Evolutionary conservation across 2,329 filamentous ascomycete species (phyloP).

Genomic region (Canariomyces notabilis): DNA sequence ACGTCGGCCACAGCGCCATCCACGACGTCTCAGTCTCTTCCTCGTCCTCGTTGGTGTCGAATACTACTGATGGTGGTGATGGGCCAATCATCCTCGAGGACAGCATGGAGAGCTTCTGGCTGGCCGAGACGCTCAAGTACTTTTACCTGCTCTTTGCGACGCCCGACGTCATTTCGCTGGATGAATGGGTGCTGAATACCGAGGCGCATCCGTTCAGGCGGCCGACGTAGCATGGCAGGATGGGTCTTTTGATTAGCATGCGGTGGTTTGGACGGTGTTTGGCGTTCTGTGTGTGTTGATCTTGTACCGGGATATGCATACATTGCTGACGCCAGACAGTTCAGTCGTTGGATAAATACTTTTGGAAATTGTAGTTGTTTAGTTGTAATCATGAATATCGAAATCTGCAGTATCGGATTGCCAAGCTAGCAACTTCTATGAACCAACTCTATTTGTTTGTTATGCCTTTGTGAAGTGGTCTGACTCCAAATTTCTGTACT

Average conservation of each 20-base stretch:
- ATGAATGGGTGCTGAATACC: constrained; percentile 64
- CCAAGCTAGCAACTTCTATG: background rate
- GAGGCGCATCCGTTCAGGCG: constrained; percentile 56
- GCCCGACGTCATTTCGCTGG: constrained; percentile 59
- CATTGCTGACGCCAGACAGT: no score
- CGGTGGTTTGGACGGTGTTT: background rate
- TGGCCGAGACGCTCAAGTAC: constrained; percentile 87
- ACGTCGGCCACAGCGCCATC: constrained; percentile 66
- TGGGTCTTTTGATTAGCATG: background rate
- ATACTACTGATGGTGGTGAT: no score
- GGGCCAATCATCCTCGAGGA: no score
- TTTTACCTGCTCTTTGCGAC: constrained; percentile 77
- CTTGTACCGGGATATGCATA: background rate
- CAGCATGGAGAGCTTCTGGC: constrained; percentile 85
- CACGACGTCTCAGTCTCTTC: constrained; percentile 58
- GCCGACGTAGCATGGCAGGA: constrained; percentile 28
- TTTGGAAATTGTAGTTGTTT: no score
- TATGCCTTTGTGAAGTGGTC: no score
- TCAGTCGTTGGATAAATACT: no score
- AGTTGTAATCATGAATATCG: no score
- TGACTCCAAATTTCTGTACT: no score
- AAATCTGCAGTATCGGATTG: background rate
- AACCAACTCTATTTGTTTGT: no score
- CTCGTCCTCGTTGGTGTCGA: no score
- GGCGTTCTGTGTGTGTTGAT: background rate